Percentiles rank a stretch among this genome's conserved stretches.
Conservation (phyloP, 2,329 filamentous ascomycete species). For the Colletotrichum melonis region DNA sequence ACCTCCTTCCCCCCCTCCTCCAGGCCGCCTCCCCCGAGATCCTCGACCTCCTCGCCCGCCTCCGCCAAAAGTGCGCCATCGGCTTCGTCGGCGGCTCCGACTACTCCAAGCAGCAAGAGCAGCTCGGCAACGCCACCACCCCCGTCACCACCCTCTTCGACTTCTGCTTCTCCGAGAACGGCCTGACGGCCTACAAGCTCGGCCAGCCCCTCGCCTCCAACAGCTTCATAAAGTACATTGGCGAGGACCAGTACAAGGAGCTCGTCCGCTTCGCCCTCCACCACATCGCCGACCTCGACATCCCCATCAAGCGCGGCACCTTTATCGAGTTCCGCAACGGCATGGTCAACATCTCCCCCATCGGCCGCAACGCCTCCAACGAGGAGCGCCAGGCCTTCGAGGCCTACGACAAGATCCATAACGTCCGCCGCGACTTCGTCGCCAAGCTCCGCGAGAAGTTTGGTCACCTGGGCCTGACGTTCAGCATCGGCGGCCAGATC, state of each 20-base stretch:
- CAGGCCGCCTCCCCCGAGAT: slow-evolving; percentile 83
- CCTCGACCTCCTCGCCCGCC: slow-evolving; percentile 79
- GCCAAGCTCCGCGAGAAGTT: slow-evolving; percentile 83
- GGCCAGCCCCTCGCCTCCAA: slow-evolving; percentile 80
- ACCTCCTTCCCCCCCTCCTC: slow-evolving; percentile 5
- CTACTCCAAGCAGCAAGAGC: slow-evolving; percentile 94
- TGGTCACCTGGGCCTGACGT: slow-evolving; percentile 86
- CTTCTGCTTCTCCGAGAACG: slow-evolving; percentile 98
- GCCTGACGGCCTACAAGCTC: slow-evolving; percentile 88
- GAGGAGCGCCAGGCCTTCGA: slow-evolving; percentile 87
- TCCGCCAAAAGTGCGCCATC: slow-evolving; percentile 89
- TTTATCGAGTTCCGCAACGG: slow-evolving; percentile 92
- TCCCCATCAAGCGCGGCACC: slow-evolving; percentile 85
- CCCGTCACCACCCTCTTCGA: slow-evolving; percentile 91
- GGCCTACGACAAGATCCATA: slow-evolving; percentile 81
- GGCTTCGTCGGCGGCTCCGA: slow-evolving; percentile 95
- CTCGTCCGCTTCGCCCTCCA: slow-evolving; percentile 81
- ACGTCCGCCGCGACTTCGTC: slow-evolving; percentile 82
- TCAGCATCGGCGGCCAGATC: slow-evolving; percentile 96
- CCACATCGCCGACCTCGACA: slow-evolving; percentile 86
- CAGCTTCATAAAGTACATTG: slow-evolving; percentile 92
- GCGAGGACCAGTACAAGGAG: slow-evolving; percentile 84
- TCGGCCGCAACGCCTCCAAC: slow-evolving; percentile 86
- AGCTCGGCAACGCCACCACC: slow-evolving; percentile 75
- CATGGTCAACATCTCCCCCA: slow-evolving; percentile 88